Evolutionary conservation across 805 yeast genomes (phyloP), one percentile per base, ranked within the genome.

Genomic region (Wickerhamiella domercqiae): DNA sequence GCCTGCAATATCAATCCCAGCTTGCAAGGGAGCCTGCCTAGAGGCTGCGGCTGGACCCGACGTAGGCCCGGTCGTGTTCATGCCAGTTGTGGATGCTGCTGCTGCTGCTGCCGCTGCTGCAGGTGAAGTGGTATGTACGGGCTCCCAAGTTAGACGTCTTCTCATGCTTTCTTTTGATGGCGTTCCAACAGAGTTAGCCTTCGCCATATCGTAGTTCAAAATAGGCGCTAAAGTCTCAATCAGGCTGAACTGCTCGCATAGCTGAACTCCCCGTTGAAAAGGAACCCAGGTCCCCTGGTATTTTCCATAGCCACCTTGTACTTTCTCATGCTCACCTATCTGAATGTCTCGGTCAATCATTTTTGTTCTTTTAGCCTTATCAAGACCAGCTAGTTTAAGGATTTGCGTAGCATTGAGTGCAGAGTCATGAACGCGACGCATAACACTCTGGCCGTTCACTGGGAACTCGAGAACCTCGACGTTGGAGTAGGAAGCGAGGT

Each of bases 391-490:
- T 20, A 76, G 67, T 50, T 74, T 75, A 38, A 78, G 60, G 24
- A 77, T 68, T 54, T 77, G 84, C 3, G 83, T 75, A 15, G 81
- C 83, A 53, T 78, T 78, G 46, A 78, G 68, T 63, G 72, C 71
- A 11, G 76, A 67, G 54, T 78, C 84, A 29, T 54, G 54, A 33
- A 70, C 63, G 35, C 84, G 61, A 37, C 81, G 62, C 81, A 76
- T 75, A 22, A 77, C 73, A 15, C 78, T 70, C 22, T 74, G 70
- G 42, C 71, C 77, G 31, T 64, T 57, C 29, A 76, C 72, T 46
- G 67, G 70, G 57, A 71, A 67, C 55, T 78, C 84, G 47, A 64
- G 50, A 20, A 69, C 73, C 3, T 74, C 73, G 14, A 71, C 70
- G 43, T 70, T 73, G 14, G 80, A 70, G 56, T 76, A 75, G 21